These are phyloP conservation scores for Durotheca rogersii DNA, from an alignment of 495 filamentous ascomycete genomes.

Conservation along the genomic window DNA sequence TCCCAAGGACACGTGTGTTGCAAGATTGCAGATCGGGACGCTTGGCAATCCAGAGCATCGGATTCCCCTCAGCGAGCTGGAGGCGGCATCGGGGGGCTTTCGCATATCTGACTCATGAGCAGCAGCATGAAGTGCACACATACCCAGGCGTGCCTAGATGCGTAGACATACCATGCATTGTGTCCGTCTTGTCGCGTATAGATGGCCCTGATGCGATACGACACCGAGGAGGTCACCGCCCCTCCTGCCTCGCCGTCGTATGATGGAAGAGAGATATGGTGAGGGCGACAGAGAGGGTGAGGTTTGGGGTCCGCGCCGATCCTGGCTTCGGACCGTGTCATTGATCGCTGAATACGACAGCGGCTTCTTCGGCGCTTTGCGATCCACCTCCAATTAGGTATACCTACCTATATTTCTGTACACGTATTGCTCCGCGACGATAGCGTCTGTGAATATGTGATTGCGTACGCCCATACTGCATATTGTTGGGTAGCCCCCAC, in stretches of 20 bases:
- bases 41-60: conserved; percentile 32
- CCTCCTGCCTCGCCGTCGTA: conserved; percentile 19
- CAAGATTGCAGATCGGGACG: conserved; percentile 31
- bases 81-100: conserved; percentile 17
- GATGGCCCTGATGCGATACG: not conserved
- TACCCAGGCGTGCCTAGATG: too few relatives aligned
- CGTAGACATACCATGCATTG: too few relatives aligned
- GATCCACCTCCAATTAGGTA: conserved; percentile 7
- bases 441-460: conserved; percentile 14
- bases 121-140: too few relatives aligned
- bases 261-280: conserved; percentile 19
- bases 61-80: conserved; percentile 34
- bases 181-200: too few relatives aligned
- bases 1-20: conserved; percentile 31
- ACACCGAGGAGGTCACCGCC: conserved; percentile 1
- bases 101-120: conserved; percentile 17
- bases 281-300: too few relatives aligned
- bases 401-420: too few relatives aligned
- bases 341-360: conserved; percentile 23
- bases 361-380: conserved; percentile 19
- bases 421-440: conserved; percentile 9
- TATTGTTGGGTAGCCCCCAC: conserved; percentile 24
- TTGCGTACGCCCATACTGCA: conserved; percentile 11
- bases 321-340: conserved; percentile 13
- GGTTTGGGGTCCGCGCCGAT: conserved; percentile 31